These are phyloP conservation scores for Aspergillus transmontanensis DNA, from an alignment of 2,329 filamentous ascomycete species.

Conservation along the genomic window DNA sequence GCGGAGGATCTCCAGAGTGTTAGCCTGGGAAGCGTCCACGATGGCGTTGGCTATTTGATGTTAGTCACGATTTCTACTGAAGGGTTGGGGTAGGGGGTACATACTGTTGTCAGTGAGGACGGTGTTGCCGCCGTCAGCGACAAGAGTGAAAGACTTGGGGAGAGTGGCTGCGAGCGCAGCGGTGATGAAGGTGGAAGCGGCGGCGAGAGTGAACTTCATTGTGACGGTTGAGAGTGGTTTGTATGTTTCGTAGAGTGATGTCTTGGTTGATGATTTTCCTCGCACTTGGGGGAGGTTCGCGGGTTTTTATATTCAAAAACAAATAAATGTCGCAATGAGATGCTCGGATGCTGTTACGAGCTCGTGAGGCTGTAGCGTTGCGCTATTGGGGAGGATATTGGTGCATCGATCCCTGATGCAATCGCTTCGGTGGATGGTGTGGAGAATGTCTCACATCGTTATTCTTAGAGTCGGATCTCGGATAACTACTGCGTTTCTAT, in stretches of 20 bases:
- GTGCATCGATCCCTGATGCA: neutral
- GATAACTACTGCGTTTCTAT: neutral
- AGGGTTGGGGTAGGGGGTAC: neutral
- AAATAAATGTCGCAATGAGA: neutral
- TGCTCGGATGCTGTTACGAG: neutral
- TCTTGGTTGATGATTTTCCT: neutral
- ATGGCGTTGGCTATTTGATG: constrained; percentile 2
- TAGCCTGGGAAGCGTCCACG: neutral
- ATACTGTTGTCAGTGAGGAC: constrained; percentile 12
- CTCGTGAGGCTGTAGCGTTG: neutral
- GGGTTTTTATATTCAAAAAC: neutral
- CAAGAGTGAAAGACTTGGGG: constrained; percentile 15
- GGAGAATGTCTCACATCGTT: neutral
- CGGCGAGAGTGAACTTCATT: constrained; percentile 17
- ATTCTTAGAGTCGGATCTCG: neutral
- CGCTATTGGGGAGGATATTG: neutral
- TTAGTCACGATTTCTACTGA: neutral
- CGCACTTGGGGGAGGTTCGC: neutral
- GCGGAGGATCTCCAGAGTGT: neutral
- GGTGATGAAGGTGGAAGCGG: constrained; percentile 8
- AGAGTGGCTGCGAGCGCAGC: constrained; percentile 9
- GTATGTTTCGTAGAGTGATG: neutral
- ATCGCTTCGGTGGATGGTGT: neutral
- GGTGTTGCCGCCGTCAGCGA: constrained; percentile 15
- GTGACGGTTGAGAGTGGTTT: neutral